phyloP scores from a whole-genome alignment of 1,139 yeast genomes.

The Yamadazyma buinensis region DNA sequence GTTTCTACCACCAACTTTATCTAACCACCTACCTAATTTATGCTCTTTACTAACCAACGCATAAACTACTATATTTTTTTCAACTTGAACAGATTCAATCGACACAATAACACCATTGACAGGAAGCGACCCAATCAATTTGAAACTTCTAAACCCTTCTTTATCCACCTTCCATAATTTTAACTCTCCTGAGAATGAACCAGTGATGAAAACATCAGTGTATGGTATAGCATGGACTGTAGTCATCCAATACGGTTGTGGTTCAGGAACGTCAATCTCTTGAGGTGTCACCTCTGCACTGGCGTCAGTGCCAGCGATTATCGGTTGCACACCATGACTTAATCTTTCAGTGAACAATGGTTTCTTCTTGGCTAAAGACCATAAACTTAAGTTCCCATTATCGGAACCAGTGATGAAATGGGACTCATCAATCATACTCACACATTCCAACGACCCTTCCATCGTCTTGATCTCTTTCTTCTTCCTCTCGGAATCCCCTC shows the following conservation, averaged over 20 bases:
- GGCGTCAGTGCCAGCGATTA: constrained; percentile 43
- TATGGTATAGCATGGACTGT: constrained; percentile 84
- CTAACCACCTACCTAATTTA: constrained; percentile 79
- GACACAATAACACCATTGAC: constrained; percentile 72
- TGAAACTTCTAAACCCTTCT: constrained; percentile 60
- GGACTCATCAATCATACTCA: constrained; percentile 86
- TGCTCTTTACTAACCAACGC: constrained; percentile 82
- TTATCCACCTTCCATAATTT: constrained; percentile 70
- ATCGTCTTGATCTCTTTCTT: constrained; percentile 32
- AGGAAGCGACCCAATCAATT: constrained; percentile 49
- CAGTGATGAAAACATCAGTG: constrained; percentile 78
- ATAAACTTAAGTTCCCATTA: constrained; percentile 80
- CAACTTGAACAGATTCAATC: constrained; percentile 61
- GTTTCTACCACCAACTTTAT: constrained; percentile 40
- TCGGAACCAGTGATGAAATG: constrained; percentile 94
- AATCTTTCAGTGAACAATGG: constrained; percentile 65
- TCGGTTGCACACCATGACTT: constrained; percentile 76
- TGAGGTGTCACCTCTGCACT: constrained; percentile 65
- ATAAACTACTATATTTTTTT: constrained; percentile 50
- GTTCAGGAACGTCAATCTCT: constrained; percentile 54
- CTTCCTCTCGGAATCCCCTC: constrained; percentile 65
- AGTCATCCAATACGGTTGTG: constrained; percentile 84
- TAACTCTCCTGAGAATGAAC: constrained; percentile 80
- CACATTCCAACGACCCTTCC: constrained; percentile 91
- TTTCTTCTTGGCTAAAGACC: constrained; percentile 90